Evolutionary conservation across 2,329 filamentous ascomycete species (phyloP).

Genomic region (Penicillium sclerotigenum): DNA sequence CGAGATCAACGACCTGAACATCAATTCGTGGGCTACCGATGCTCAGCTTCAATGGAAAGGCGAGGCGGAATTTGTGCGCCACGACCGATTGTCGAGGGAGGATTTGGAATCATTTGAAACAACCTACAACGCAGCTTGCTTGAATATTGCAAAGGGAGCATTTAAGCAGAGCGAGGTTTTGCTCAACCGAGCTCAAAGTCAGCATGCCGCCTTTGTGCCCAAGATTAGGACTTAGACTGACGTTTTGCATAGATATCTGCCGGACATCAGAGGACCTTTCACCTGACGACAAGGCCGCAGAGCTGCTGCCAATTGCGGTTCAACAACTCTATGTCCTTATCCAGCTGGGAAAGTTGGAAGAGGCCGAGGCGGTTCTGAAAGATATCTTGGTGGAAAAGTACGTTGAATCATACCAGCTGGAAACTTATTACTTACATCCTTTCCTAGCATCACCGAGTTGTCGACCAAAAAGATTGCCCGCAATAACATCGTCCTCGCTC

Average conservation of each 20-base stretch:
- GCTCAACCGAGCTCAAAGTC: conserved; percentile 57
- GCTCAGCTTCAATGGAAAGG: conserved; percentile 62
- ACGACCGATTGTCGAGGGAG: conserved; percentile 55
- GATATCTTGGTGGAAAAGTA: conserved; percentile 54
- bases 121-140: conserved; percentile 63
- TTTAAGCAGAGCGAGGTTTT: conserved; percentile 57
- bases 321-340: conserved; percentile 61
- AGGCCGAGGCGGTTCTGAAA: conserved; percentile 53
- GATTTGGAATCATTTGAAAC: conserved; percentile 64
- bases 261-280: conserved; percentile 58
- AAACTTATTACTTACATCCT: conserved; percentile 10
- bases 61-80: conserved; percentile 49
- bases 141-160: conserved; percentile 60
- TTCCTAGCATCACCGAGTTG: conserved; percentile 52
- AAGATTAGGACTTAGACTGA: conserved; percentile 6
- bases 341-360: conserved; percentile 53
- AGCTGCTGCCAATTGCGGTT: conserved; percentile 59
- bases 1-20: conserved; percentile 59
- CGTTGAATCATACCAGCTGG: conserved; percentile 2
- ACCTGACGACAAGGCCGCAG: conserved; percentile 57
- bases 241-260: conserved; percentile 51
- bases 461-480: conserved; percentile 60
- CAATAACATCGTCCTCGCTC: conserved; percentile 55
- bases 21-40: conserved; percentile 60
- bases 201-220: conserved; percentile 4